Evolutionary conservation across 2,329 filamentous ascomycete species (phyloP).

Genomic region (Aspergillus quadrilineatus): DNA sequence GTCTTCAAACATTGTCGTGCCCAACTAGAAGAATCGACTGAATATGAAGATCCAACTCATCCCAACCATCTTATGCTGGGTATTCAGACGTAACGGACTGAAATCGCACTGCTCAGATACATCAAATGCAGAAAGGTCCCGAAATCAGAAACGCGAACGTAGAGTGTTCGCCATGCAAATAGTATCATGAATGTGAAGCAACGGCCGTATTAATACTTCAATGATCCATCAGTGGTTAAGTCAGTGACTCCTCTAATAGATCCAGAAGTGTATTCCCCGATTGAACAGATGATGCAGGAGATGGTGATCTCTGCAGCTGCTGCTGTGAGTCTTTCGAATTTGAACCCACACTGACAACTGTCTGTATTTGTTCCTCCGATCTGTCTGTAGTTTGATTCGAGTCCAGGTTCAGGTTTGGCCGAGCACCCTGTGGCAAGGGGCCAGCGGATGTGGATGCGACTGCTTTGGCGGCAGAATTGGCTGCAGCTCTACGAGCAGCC

Average conservation of each 20-base stretch:
- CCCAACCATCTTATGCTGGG: too few relatives aligned
- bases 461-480: not conserved
- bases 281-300: constrained; percentile 19
- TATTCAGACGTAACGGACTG: too few relatives aligned
- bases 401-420: not conserved
- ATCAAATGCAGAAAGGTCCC: too few relatives aligned
- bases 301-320: constrained; percentile 15
- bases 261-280: constrained; percentile 28
- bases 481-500: constrained; percentile 7
- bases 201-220: not conserved
- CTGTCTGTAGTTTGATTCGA: not conserved
- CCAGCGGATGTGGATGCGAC: not conserved
- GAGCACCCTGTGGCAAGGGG: not conserved
- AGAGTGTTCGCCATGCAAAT: too few relatives aligned
- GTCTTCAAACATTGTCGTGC: too few relatives aligned
- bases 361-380: not conserved
- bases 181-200: too few relatives aligned
- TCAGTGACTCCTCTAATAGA: constrained; percentile 26
- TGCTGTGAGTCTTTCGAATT: not conserved
- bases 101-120: too few relatives aligned
- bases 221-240: not conserved
- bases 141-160: too few relatives aligned
- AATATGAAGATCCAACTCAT: too few relatives aligned
- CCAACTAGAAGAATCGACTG: too few relatives aligned
- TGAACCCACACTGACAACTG: not conserved